Base-by-base conservation (phyloP, 495 filamentous ascomycete genomes). In the Pseudevernia furfuracea region DNA sequence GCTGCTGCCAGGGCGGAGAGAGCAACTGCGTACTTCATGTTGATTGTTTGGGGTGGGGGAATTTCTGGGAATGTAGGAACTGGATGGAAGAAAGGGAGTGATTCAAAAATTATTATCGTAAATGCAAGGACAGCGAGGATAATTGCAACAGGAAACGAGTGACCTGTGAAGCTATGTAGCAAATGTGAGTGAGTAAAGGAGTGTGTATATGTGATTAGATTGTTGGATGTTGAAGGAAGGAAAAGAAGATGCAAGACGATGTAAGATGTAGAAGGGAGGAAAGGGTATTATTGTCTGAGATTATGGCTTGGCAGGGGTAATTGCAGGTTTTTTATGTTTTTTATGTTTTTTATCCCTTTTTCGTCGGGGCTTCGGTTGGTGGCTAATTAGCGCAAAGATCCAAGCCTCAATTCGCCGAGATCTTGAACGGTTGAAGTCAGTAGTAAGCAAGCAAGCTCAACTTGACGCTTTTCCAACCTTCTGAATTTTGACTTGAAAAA, bases 1-100 rank as follows among this genome's bases (percentile, higher is more conserved):
- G 61, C 61, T 41, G 61, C 61, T 56, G 53, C 61, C 8, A 63
- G 39, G 53, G 61, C 61, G 38, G 56, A 43, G 53, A 63, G 61
- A 58, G 34, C 61, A 34, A 58, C 39, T 23, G 61, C 56, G 61
- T 58, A 63, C 39, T 63, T 55, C 61, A 63, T 63, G 19, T 30
- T 63, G 61, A 62, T 21, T 62, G 60, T 61, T 53, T 48, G 28
- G n/a, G 23, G 48, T 46, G 43, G 28, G 3, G 11, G 12, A 32
- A 4, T 8, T 41, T 9, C 37, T 11, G 43, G 37, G 39, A 63
- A 34, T 46, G 56, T 63, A 10, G 15, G 25, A 10, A 3, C 5
- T 8, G 4, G 6, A 2, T 23, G 14, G 25, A 15, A 14, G 10
- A 28, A 11, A 1, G 30, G 10, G 48, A 19, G 25, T 3, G 5